phyloP scores from a whole-genome alignment of 768 basidiomycete species.

The Pleurotus tuoliensis region DNA sequence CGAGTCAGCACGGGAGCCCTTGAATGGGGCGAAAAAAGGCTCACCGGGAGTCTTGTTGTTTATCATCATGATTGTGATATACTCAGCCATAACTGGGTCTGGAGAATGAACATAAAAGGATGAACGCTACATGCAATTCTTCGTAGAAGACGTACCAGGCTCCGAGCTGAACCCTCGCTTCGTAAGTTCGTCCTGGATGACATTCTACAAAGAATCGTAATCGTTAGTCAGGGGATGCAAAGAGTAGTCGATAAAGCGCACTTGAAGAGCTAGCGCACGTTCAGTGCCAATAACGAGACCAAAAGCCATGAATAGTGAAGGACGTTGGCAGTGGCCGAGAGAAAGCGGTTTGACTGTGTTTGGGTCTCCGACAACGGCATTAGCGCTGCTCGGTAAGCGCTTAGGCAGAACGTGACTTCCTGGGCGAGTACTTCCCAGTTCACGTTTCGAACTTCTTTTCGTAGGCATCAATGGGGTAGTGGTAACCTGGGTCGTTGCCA shows the following conservation, averaged over 20 bases:
- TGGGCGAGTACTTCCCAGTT: background rate
- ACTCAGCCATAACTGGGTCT: constrained; percentile 93
- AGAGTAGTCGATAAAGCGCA: constrained; percentile 23
- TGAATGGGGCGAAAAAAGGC: constrained; percentile 19
- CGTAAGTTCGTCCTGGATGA: constrained; percentile 79
- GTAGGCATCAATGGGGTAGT: constrained; percentile 13
- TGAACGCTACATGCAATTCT: constrained; percentile 6
- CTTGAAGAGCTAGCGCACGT: constrained; percentile 68
- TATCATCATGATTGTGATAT: constrained; percentile 93
- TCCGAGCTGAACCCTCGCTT: constrained; percentile 72
- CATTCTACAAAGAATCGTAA: constrained; percentile 30
- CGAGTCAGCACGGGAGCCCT: background rate
- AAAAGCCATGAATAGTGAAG: constrained; percentile 76
- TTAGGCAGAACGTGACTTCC: background rate
- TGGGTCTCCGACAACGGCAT: background rate
- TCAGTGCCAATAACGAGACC: constrained; percentile 79
- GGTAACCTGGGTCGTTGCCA: constrained; percentile 15
- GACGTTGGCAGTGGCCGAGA: constrained; percentile 22
- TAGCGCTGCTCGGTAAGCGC: background rate
- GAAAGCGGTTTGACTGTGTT: constrained; percentile 1
- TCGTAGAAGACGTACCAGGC: constrained; percentile 49
- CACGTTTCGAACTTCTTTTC: background rate
- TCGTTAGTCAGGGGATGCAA: background rate
- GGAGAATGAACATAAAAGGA: constrained; percentile 9
- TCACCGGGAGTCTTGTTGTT: constrained; percentile 81